phyloP scores from a whole-genome alignment of 2,329 filamentous ascomycete genomes.

The Monilinia aucupariae region DNA sequence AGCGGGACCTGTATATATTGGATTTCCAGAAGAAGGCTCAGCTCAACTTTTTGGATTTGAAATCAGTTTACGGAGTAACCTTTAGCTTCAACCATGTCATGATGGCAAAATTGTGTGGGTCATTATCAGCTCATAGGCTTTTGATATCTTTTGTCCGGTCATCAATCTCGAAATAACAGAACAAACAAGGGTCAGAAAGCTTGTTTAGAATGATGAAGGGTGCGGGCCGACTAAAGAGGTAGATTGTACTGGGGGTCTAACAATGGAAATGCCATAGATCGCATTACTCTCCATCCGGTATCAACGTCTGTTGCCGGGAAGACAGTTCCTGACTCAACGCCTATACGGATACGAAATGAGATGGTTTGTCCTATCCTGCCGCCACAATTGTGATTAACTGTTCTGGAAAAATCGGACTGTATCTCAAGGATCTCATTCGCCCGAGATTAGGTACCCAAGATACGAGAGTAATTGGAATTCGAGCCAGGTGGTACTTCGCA shows the following conservation, averaged over 20 bases:
- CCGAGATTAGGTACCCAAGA: slow-evolving; percentile 18
- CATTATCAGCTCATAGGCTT: slow-evolving; percentile 15
- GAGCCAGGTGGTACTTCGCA: slow-evolving; percentile 5
- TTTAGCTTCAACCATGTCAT: slow-evolving; percentile 13
- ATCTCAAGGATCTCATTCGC: slow-evolving; percentile 11
- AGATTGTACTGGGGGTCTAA: neutral
- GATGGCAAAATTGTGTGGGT: slow-evolving; percentile 10
- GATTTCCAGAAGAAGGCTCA: slow-evolving; percentile 6
- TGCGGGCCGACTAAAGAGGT: slow-evolving; percentile 9
- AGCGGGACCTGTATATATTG: neutral
- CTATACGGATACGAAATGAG: slow-evolving; percentile 17
- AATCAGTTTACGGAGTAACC: slow-evolving; percentile 18
- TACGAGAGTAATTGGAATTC: slow-evolving; percentile 13
- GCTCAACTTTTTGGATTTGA: slow-evolving; percentile 13
- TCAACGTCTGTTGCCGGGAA: slow-evolving; percentile 9
- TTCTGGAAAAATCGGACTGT: slow-evolving; percentile 8
- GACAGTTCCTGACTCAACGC: slow-evolving; percentile 1
- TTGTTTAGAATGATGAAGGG: slow-evolving; percentile 13
- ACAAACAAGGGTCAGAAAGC: slow-evolving; percentile 15
- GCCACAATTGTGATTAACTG: slow-evolving; percentile 9
- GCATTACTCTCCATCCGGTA: slow-evolving; percentile 10
- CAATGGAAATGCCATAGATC: slow-evolving; percentile 6
- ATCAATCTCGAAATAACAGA: slow-evolving; percentile 14
- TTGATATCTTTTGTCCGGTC: slow-evolving; percentile 17
- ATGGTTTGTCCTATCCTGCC: slow-evolving; percentile 3